These are phyloP conservation scores for Metschnikowia vanudenii DNA, from an alignment of 805 yeast species.

Conservation along the genomic window DNA sequence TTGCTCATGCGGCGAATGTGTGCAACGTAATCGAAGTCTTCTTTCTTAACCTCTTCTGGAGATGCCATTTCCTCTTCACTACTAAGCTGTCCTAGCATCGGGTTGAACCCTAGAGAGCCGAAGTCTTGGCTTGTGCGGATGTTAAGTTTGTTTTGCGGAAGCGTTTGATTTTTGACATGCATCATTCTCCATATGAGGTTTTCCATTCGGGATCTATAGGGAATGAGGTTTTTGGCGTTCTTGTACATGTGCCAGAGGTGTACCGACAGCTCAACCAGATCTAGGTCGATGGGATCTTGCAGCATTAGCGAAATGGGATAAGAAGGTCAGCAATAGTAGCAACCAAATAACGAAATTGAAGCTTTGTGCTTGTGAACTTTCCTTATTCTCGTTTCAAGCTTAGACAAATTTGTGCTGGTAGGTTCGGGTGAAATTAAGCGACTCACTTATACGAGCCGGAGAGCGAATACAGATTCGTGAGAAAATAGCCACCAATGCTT, in stretches of 20 bases:
- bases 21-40: constrained; percentile 63
- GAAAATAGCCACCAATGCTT: neutral
- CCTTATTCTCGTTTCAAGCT: neutral
- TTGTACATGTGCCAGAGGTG: constrained; percentile 78
- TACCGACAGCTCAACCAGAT: constrained; percentile 20
- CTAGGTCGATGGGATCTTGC: constrained; percentile 1
- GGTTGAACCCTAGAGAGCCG: constrained; percentile 9
- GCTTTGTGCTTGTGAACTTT: neutral
- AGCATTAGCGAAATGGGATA: neutral
- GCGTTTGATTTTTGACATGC: constrained; percentile 42
- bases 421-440: neutral
- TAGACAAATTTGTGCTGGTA: neutral
- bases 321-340: neutral
- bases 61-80: constrained; percentile 7
- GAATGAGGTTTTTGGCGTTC: constrained; percentile 69
- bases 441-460: neutral
- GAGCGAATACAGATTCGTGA: neutral
- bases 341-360: no score
- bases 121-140: constrained; percentile 11
- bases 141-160: constrained; percentile 5
- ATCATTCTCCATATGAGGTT: constrained; percentile 88
- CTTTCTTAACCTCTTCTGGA: constrained; percentile 44
- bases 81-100: constrained; percentile 10
- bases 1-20: constrained; percentile 58
- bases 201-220: constrained; percentile 74